Evolutionary conservation across 164 flowering plant species (phyloP), one percentile per base, ranked within the genome.

Genomic region (Tetrastigma voinierianum): DNA sequence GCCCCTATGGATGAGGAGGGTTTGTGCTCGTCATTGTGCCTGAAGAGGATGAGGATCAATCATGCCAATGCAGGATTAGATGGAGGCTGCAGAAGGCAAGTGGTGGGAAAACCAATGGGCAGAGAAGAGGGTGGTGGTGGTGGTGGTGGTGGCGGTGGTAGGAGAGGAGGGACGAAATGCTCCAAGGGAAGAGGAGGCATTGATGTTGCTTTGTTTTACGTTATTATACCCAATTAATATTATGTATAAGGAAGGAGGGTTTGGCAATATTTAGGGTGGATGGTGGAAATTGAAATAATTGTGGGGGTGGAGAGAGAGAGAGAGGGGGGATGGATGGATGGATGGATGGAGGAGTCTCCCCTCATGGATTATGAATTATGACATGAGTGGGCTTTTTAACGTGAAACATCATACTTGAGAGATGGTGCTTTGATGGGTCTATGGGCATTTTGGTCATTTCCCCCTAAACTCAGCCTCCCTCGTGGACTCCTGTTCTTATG

Each of bases 291-390:
- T 57, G 78, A 54, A 66, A 75, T 61, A 47, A 71, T 43, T 21
- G 48, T 18, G 63, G 20, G 14, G 20, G 12, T 11, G 56, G 67
- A 13, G 24, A 2, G 43, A 18, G 15, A 46, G 65, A 61, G 62
- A 18, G 19, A n/a, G n/a, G 56, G 62, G 40, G 11, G 19, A 3
- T n/a, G 67, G 59, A 32, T 57, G 61, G 66, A 20, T 9, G n/a
- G 13, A 19, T 46, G 2, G 46, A n/a, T n/a, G 59, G 72, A 68
- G 52, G 63, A n/a, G n/a, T n/a, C n/a, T n/a, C n/a, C n/a, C 13
- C 23, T 40, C n/a, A 80, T 82, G 88, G 78, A 84, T 82, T 76
- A 56, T n/a, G n/a, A n/a, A n/a, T n/a, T n/a, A n/a, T 32, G 60
- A 32, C 6, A 32, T 32, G 40, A 32, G 40, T 32, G 40, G 21